A percentile compares a stretch with the other conserved stretches of the same genome.
Evolutionary conservation across 225 moss, liverwort and hornwort genomes (phyloP).

Genomic region (Physcomitrium patens): DNA sequence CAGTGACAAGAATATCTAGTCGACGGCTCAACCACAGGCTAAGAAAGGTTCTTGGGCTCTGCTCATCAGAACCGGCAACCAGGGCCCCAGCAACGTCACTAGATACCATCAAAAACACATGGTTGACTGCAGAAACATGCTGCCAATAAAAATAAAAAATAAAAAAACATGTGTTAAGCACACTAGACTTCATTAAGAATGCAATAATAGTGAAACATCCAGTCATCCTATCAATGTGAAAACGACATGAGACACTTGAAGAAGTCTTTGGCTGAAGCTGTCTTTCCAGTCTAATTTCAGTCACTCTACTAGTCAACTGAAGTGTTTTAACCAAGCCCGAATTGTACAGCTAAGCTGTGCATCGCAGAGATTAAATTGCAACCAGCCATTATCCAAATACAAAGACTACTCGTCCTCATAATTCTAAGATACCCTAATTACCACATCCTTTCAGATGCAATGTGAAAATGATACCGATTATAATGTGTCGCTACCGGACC

Average conservation of each 20-base stretch:
- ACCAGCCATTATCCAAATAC: conserved; percentile 12
- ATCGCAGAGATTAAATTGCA: conserved; percentile 14
- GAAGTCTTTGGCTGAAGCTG: conserved; percentile 17
- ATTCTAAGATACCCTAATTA: conserved; percentile 27
- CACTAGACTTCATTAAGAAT: conserved; percentile 15
- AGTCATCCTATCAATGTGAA: conserved; percentile 15
- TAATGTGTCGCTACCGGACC: conserved; percentile 16
- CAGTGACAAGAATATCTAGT: conserved; percentile 6
- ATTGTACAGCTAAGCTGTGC: conserved; percentile 10
- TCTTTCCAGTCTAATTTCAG: neutral
- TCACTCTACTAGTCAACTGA: conserved; percentile 4
- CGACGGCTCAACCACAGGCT: neutral
- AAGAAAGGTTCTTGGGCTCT: neutral
- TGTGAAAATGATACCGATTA: conserved; percentile 29
- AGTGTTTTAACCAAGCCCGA: conserved; percentile 20
- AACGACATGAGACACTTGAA: conserved; percentile 6
- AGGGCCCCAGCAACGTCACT: neutral
- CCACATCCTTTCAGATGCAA: conserved; percentile 38
- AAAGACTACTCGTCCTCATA: conserved; percentile 14
- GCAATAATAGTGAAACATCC: conserved; percentile 9
- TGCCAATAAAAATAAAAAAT: neutral
- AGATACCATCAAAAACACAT: neutral
- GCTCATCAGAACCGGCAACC: neutral
- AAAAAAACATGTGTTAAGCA: neutral
- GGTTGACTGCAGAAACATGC: conserved; percentile 10